phyloP scores from a whole-genome alignment of 2,329 filamentous ascomycete species.

The Verticillium nubilum region DNA sequence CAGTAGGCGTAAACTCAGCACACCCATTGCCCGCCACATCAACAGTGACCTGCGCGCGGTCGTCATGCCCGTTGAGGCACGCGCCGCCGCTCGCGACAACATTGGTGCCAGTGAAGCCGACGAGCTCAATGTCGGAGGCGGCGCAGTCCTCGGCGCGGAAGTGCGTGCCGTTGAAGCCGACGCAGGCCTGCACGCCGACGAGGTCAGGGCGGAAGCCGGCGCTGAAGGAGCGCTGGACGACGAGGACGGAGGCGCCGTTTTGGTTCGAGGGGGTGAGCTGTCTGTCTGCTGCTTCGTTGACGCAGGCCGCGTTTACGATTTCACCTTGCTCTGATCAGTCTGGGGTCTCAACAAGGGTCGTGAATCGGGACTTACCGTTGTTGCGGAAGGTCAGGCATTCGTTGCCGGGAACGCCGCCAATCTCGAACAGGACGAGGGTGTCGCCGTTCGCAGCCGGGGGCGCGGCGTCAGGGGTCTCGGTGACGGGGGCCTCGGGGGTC shows the following conservation, averaged over 20 bases:
- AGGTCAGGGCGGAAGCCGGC: conserved; percentile 32
- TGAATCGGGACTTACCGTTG: conserved; percentile 21
- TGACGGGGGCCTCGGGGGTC: neutral
- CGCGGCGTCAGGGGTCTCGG: neutral
- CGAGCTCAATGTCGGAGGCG: conserved; percentile 14
- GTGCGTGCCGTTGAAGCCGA: conserved; percentile 32
- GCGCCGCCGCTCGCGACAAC: conserved; percentile 22
- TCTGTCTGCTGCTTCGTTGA: conserved; percentile 28
- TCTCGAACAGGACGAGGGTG: conserved; percentile 29
- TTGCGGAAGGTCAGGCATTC: conserved; percentile 35
- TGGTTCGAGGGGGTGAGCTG: conserved; percentile 30
- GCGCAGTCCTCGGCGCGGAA: conserved; percentile 30
- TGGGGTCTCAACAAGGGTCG: neutral
- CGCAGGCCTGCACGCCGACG: conserved; percentile 27
- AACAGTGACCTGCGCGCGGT: conserved; percentile 23
- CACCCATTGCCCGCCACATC: conserved; percentile 20
- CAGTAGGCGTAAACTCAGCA: conserved; percentile 23
- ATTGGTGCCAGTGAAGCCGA: conserved; percentile 20
- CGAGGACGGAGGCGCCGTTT: conserved; percentile 23
- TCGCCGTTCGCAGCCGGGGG: conserved; percentile 4
- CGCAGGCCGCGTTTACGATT: conserved; percentile 35
- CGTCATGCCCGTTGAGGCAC: conserved; percentile 28
- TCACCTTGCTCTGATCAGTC: conserved; percentile 21
- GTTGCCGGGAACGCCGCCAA: conserved; percentile 27
- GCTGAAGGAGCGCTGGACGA: conserved; percentile 30